Conservation (phyloP, 305 asterid genomes). For the Fraxinus xanthoxyloides region DNA sequence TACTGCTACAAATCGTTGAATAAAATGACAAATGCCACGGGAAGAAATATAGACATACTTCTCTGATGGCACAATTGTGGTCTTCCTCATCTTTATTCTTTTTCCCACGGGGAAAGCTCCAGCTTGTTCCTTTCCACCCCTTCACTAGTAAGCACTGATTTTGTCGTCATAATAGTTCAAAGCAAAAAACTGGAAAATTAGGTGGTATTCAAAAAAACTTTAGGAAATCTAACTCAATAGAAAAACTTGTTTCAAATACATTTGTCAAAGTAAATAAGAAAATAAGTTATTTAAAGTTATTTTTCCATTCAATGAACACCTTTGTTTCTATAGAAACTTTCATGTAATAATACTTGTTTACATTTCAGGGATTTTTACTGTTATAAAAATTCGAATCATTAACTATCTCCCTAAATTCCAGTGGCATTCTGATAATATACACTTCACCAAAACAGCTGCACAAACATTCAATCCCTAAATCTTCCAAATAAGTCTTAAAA, state of each 20-base stretch:
- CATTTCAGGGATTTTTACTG: background rate
- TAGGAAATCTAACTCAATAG: too few species aligned
- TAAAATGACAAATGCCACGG: background rate
- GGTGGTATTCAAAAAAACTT: too few species aligned
- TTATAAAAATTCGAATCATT: background rate
- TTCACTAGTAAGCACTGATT: conserved; percentile 89
- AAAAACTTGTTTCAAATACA: background rate
- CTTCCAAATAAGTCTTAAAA: conserved; percentile 7
- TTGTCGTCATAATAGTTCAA: background rate
- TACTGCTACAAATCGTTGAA: conserved; percentile 8
- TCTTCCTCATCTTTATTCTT: conserved; percentile 98
- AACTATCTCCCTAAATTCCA: background rate
- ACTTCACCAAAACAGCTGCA: background rate
- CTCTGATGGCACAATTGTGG: conserved; percentile 89
- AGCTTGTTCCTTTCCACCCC: conserved; percentile 98
- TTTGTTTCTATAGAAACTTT: background rate
- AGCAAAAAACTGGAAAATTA: too few species aligned
- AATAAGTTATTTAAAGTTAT: background rate
- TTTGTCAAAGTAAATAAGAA: background rate
- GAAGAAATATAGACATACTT: conserved; percentile 44
- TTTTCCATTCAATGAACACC: background rate
- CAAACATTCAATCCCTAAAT: background rate
- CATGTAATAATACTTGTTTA: background rate
- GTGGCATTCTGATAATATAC: conserved; percentile 6
- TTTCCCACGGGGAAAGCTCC: conserved; percentile 99